Base-by-base conservation (phyloP, 1,284 basidiomycete species). In the Puccinia hordei region DNA sequence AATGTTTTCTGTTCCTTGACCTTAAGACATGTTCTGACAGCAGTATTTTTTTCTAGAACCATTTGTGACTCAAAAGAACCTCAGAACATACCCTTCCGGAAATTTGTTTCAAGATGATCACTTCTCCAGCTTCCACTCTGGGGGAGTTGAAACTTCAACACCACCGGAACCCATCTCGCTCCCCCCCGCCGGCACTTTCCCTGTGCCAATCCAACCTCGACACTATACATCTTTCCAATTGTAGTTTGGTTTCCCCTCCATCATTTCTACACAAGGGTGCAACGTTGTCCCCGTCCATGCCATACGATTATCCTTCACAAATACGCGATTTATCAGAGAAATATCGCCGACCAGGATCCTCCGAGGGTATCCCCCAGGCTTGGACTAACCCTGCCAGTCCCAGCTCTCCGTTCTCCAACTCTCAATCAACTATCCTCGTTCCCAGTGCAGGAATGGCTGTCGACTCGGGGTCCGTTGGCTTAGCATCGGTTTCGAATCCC, bases 91-190 rank as follows among this genome's bases (percentile, higher is more conserved):
- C 49, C 51, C 51, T 51, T 55, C 68, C 30, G 33, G 46, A 49
- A 30, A 51, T 53, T 55, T 24, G 68, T 71, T 71, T 71, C 68
- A 71, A 49, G 68, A 71, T 71, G 68, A 49, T 38, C 46, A 53
- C 30, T 22, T 66, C 63, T 38, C 30, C 68, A 71, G 51, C 51
- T 53, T 44, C 27, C 15, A 35, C 51, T 49, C 22, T 13, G 27
- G 49, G 46, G 33, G 68, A n/a, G 22, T 30, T 38, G 22, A 55
- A 33, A 33, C 27, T 24, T 53, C 46, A 51, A 12, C 46, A 53
- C 49, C 46, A 71, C 33, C 68, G 68, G 68, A 33, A 53, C 30
- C 22, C 68, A 33, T 71, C 68, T 71, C 46, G 46, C 27, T 71
- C 68, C 13, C 46, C 68, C 22, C 46, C 51, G 46, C 33, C 68